These are phyloP conservation scores for Talaromyces sp. DNA, from an alignment of 2,329 filamentous ascomycete species.

Conservation along the genomic window DNA sequence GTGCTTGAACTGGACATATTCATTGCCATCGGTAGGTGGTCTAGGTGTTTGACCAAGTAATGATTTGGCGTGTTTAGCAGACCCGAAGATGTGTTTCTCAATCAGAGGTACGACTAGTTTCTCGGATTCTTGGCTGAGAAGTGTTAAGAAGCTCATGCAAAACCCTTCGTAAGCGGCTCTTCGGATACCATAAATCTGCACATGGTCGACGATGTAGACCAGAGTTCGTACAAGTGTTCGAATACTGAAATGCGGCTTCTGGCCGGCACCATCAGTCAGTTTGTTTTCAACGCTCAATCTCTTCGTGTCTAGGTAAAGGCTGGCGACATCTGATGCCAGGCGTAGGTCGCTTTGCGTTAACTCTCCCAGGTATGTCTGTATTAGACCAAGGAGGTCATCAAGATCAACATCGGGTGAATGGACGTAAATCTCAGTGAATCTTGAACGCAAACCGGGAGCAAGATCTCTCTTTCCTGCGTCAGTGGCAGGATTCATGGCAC, in stretches of 20 bases:
- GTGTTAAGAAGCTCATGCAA: constrained; percentile 93
- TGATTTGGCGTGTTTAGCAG: constrained; percentile 62
- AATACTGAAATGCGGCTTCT: constrained; percentile 95
- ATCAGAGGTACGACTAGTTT: constrained; percentile 73
- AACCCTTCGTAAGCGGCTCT: constrained; percentile 91
- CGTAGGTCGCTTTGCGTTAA: constrained; percentile 66
- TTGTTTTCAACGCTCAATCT: constrained; percentile 72
- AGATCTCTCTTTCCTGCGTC: constrained; percentile 95
- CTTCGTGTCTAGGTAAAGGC: constrained; percentile 85
- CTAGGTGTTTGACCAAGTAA: constrained; percentile 74
- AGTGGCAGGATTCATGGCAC: constrained; percentile 97
- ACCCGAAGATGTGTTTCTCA: constrained; percentile 70
- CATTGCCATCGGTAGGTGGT: constrained; percentile 67
- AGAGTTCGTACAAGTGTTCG: constrained; percentile 87
- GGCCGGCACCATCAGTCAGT: constrained; percentile 89
- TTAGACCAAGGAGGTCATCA: constrained; percentile 81
- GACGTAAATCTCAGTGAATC: constrained; percentile 95
- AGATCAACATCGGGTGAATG: constrained; percentile 81
- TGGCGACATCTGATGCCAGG: constrained; percentile 73
- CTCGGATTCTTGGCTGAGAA: constrained; percentile 78
- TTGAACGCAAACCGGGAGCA: constrained; percentile 77
- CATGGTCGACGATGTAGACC: constrained; percentile 80
- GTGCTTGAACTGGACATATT: constrained; percentile 80
- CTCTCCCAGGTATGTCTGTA: constrained; percentile 78
- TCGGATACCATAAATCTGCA: constrained; percentile 76